Base-by-base conservation (phyloP, 2,329 filamentous ascomycete genomes). In the Xylaria sp. region DNA sequence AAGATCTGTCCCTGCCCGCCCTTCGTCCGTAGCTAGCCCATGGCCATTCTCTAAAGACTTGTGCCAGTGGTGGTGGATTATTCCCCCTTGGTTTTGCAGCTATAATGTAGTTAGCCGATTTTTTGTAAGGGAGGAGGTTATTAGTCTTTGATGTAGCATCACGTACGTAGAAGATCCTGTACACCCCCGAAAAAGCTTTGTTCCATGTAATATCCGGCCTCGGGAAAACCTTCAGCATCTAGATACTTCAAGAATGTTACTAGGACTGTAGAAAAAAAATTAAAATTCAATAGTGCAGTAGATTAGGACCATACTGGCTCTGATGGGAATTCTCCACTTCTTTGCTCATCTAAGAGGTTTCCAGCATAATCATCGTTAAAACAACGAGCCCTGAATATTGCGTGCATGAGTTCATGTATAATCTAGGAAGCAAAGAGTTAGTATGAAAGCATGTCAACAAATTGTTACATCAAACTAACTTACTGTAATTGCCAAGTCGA, bases 351-450 rank as follows among this genome's bases (percentile, higher is more conserved):
- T 50, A 30, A 18, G 46, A 10, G 36, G 20, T 50, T 52, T 30
- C 58, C 58, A 28, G 15, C 13, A 30, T 60, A 41, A 15, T 30
- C 10, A 23, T 60, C 58, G 2, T 41, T 9, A 2, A 3, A 13
- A n/a, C 6, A 13, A n/a, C 58, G 58, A 18, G 13, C 13, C 1
- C 1, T 7, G 13, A 46, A 18, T 45, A 63, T 36, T 13, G 50
- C 50, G 15, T 56, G 50, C 60, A 56, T 46, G 2, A 60, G 45
- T 41, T 60, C 58, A 52, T 60, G 58, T 41, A 60, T 18, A 0
- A 60, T 52, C 58, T 63, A 8, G 7, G 13, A 3, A 52, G 9
- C 28, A 5, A 30, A 28, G 1, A 7, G 23, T 48, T 48, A 48
- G 25, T 48, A 5, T 48, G 5, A 12, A 46, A 8, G 6, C 20